phyloP scores from a whole-genome alignment of 1,284 basidiomycete genomes.

The Stygiomarasmius scandens region DNA sequence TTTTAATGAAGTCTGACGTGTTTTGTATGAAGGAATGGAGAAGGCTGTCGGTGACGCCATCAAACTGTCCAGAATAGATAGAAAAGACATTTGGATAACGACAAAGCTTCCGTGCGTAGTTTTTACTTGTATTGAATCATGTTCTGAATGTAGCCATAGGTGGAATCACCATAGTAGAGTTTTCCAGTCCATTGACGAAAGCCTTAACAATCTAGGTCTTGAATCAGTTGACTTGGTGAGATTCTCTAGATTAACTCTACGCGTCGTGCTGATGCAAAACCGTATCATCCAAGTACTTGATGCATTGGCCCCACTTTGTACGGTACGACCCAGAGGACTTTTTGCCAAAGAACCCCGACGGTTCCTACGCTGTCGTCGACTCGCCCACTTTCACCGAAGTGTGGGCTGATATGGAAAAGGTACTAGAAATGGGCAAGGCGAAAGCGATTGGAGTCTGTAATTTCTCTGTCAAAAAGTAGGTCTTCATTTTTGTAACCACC shows the following conservation, averaged over 20 bases:
- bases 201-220: conserved; percentile 55
- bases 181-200: conserved; percentile 53
- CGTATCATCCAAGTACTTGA: conserved; percentile 45
- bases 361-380: not conserved
- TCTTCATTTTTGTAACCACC: conserved; percentile 47
- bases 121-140: no score
- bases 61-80: conserved; percentile 44
- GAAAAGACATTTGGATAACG: conserved; percentile 55
- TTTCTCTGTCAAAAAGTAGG: conserved; percentile 56
- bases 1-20: not conserved
- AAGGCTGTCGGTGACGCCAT: conserved; percentile 51
- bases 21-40: conserved; percentile 39
- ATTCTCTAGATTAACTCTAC: no score
- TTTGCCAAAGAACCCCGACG: not conserved
- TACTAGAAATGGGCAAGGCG: conserved; percentile 45
- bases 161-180: conserved; percentile 46
- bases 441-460: conserved; percentile 71
- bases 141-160: no score
- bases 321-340: conserved; percentile 5
- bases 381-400: conserved; percentile 46
- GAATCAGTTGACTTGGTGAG: conserved; percentile 66
- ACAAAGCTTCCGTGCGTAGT: conserved; percentile 44
- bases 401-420: conserved; percentile 59
- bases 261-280: not conserved
- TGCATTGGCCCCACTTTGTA: conserved; percentile 58